Evolutionary conservation across 2,329 filamentous ascomycete species (phyloP), one percentile per base, ranked within the genome.

Genomic region (Pestalotiopsis sp.): DNA sequence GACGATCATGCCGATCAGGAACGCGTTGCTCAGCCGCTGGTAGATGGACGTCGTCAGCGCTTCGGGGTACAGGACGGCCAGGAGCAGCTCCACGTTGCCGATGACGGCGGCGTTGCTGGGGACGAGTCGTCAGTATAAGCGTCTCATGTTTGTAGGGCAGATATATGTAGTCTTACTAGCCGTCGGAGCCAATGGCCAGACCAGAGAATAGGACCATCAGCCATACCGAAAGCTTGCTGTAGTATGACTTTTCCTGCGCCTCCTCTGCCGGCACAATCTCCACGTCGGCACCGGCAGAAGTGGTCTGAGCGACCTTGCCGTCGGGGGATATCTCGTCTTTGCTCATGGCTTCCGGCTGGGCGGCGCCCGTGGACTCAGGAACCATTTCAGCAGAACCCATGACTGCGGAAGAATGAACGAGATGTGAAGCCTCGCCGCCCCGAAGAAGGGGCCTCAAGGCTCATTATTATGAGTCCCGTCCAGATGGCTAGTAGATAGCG

Each of bases 1-100:
- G 64, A 88, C 77, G 67, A 88, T 87, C 76, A 86, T 84, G 61
- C 87, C 87, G 64, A 88, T 83, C 4, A 88, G 79, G 70, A 85
- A 86, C 2, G 86, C 82, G 71, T 89, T 88, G 56, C 84, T 85
- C 3, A 89, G 82, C 5, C 86, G 80, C 2, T 83, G 80, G 73
- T 85, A 85, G 73, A 86, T 84, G 12, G 78, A 73, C 12, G 75
- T 77, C 23, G 83, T 83, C 27, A 84, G 71, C 7, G 75, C 77
- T 4, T 84, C 78, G 2, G 82, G 81, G 72, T 85, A 85, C 11
- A 85, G 71, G 63, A 80, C 69, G 2, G 76, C 78, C 23, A 83
- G 75, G 1, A 85, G 73, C 4, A 83, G 76, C 66, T 83, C 77
- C 49, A 84, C 75, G 66, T 84, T 84, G 41, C 83, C 83, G 69